Percentiles rank a stretch among this genome's conserved stretches.
phyloP scores from a whole-genome alignment of 2,329 filamentous ascomycete species.

The Dendrostoma leiphaemia region DNA sequence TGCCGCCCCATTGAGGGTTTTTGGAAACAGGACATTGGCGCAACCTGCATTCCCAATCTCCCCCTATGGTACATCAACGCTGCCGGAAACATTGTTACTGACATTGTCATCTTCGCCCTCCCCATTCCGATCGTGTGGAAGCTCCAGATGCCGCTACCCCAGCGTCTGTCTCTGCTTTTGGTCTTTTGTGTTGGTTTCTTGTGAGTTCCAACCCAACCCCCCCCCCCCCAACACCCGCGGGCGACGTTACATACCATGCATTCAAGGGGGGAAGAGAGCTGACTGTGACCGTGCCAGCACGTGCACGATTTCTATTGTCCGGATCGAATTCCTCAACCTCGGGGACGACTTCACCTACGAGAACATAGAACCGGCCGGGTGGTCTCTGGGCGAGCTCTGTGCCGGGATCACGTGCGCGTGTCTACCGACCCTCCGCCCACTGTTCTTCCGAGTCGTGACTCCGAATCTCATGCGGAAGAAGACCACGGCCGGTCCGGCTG shows the following conservation, averaged over 20 bases:
- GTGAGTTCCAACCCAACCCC: no score
- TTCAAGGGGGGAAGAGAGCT: no score
- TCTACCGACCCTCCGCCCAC: constrained; percentile 20
- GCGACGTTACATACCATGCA: no score
- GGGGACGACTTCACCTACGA: constrained; percentile 5
- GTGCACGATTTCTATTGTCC: constrained; percentile 4
- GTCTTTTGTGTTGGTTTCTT: constrained; percentile 16
- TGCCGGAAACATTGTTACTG: constrained; percentile 13
- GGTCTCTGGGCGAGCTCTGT: constrained; percentile 8
- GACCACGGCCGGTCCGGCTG: not conserved
- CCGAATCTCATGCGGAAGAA: not conserved
- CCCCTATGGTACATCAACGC: constrained; percentile 14
- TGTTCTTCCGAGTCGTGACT: not conserved
- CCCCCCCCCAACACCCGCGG: no score
- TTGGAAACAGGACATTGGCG: constrained; percentile 3
- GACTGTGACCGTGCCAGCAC: not conserved
- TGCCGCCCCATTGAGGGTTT: constrained; percentile 5
- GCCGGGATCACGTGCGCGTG: constrained; percentile 6
- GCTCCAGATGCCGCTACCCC: constrained; percentile 3
- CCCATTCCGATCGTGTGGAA: constrained; percentile 13
- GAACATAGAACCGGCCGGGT: not conserved
- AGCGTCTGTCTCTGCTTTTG: constrained; percentile 3
- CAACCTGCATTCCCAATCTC: constrained; percentile 7
- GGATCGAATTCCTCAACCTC: constrained; percentile 1
- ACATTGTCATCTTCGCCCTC: constrained; percentile 10